Conservation (phyloP, 768 basidiomycete species). For the Phanerodontia chrysosporium region DNA sequence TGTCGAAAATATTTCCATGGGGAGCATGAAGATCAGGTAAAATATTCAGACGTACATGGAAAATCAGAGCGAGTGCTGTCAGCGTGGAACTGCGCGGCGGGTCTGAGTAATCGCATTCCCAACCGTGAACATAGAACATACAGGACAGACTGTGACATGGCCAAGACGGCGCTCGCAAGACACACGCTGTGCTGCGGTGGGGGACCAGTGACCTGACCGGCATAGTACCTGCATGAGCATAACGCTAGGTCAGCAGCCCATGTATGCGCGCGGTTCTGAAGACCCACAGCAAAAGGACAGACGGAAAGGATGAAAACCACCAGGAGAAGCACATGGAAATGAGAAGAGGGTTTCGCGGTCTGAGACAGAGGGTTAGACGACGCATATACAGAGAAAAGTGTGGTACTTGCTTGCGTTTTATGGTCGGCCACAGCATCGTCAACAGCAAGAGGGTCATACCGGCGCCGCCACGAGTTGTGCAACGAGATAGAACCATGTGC, state of each 20-base stretch:
- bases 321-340: constrained; percentile 15
- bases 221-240: constrained; percentile 11
- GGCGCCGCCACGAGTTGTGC: constrained; percentile 9
- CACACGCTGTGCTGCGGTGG: constrained; percentile 8
- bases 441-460: constrained; percentile 6
- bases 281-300: constrained; percentile 11
- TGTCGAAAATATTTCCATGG: no score
- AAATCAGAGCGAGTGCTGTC: constrained; percentile 10
- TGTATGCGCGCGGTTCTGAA: not conserved
- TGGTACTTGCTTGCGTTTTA: constrained; percentile 4
- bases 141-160: constrained; percentile 13
- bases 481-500: constrained; percentile 10
- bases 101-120: no score
- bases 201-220: constrained; percentile 10
- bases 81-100: constrained; percentile 8
- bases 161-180: constrained; percentile 12
- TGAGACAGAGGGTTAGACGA: not conserved
- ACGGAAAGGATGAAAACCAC: constrained; percentile 16
- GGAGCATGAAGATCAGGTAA: not conserved
- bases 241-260: not conserved
- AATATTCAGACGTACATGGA: constrained; percentile 11
- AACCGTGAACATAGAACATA: constrained; percentile 3
- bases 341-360: constrained; percentile 14
- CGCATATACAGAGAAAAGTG: not conserved
- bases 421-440: constrained; percentile 14